Evolutionary conservation across 345 rosid genomes (phyloP).

Genomic region (Salix dunnii): DNA sequence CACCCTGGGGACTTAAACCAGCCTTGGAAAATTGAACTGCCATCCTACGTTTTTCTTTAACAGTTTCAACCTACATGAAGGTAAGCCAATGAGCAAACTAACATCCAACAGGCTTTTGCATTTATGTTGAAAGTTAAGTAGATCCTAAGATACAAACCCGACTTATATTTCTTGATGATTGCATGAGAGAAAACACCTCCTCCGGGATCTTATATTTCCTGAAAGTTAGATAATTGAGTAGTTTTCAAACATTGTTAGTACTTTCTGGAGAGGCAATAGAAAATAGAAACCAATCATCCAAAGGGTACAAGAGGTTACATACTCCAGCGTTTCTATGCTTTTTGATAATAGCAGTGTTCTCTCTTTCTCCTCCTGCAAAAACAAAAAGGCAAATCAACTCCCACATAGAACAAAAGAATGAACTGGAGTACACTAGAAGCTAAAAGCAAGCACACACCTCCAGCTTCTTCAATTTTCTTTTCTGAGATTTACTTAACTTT

Average conservation of each 20-base stretch:
- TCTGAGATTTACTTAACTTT: slow-evolving; percentile 52
- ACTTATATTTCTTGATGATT: slow-evolving; percentile 58
- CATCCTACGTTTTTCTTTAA: slow-evolving; percentile 55
- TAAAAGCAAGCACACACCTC: slow-evolving; percentile 34
- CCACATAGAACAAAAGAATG: background rate
- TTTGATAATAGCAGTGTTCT: slow-evolving; percentile 37
- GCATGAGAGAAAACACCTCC: slow-evolving; percentile 55
- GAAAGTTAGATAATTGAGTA: slow-evolving; percentile 9
- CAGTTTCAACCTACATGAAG: slow-evolving; percentile 51
- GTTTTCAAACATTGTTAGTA: background rate
- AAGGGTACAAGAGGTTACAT: slow-evolving; percentile 14
- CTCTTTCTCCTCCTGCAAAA: slow-evolving; percentile 59
- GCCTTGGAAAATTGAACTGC: slow-evolving; percentile 56
- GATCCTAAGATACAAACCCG: slow-evolving; percentile 45
- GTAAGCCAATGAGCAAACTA: slow-evolving; percentile 6
- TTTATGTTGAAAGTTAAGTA: slow-evolving; percentile 2
- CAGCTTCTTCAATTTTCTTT: slow-evolving; percentile 68
- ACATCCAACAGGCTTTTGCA: background rate
- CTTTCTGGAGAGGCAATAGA: background rate
- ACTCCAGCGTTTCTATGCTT: slow-evolving; percentile 60
- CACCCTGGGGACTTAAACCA: slow-evolving; percentile 40
- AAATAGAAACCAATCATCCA: background rate
- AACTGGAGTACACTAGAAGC: background rate
- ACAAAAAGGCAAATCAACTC: background rate
- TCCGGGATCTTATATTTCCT: slow-evolving; percentile 72